Base-by-base conservation (phyloP, 2,329 filamentous ascomycete species). In the Fusarium zealandicum region DNA sequence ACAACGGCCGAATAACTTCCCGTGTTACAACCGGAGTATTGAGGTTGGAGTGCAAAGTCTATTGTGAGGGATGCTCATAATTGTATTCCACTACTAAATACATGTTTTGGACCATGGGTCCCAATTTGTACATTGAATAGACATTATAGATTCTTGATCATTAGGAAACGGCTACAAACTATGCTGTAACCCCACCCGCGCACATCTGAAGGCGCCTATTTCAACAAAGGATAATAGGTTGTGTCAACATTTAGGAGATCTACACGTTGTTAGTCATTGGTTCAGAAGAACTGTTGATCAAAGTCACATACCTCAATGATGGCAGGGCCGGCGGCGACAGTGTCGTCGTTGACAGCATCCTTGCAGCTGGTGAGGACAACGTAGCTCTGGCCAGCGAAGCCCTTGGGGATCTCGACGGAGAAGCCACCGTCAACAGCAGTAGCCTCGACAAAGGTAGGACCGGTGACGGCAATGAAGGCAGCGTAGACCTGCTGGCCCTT, bases 381-480 rank as follows among this genome's bases (percentile, higher is more conserved):
- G 39, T 76, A 77, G 10, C 73, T 72, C 70, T 76, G 75, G 13
- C 75, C 75, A n/a, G 61, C 61, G 20, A 69, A 69, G 7, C 66
- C 70, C n/a, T 61, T 11, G 3, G 70, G 70, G 7, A 70, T 59
- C 37, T 54, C 43, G 13, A 64, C 59, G 3, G 58, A 40, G 55
- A 68, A 69, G 12, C 58, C 57, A 14, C 67, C 68, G 0, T 66
- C 55, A 4, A 67, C 62, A 16, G 48, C 42, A 9, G 14, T 49
- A 5, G 64, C 62, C 30, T 62, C 52, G 12, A 62, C 64, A 16
- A 67, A 65, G 1, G 57, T 61, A 9, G 60, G 65, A 1, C 57
- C 51, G 5, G 61, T 65, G 7, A 70, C 72, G 13, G 71, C 67
- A 28, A 72, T 72, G 52, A 74, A 74, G 11, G 71, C 72, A 33